These are phyloP conservation scores for Articulospora tetracladia DNA, from an alignment of 495 filamentous ascomycete genomes.

Conservation along the genomic window DNA sequence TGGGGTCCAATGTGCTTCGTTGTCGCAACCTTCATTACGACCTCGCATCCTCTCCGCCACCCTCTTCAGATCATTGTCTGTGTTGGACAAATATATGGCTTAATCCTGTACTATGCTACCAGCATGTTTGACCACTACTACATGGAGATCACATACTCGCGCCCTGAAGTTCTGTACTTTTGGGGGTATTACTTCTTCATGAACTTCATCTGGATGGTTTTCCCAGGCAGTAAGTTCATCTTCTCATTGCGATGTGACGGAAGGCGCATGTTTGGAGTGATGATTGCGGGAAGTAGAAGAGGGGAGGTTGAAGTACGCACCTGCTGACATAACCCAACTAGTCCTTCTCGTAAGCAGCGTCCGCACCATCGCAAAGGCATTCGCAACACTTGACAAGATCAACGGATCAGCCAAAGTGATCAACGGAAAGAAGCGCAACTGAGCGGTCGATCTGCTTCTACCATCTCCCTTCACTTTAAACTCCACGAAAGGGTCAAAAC, in stretches of 20 bases:
- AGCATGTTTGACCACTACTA: constrained; percentile 46
- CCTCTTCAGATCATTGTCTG: constrained; percentile 51
- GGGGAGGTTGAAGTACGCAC: constrained; percentile 33
- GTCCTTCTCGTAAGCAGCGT: constrained; percentile 50
- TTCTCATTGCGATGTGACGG: background rate
- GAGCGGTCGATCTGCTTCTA: background rate
- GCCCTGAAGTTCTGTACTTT: constrained; percentile 53
- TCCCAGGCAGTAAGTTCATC: constrained; percentile 44
- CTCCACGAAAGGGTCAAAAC: background rate
- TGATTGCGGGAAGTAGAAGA: background rate
- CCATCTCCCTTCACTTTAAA: background rate
- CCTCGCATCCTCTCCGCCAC: constrained; percentile 45
- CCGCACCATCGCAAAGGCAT: constrained; percentile 39
- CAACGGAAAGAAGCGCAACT: constrained; percentile 10
- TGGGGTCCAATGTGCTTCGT: constrained; percentile 56
- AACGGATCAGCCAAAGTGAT: constrained; percentile 9
- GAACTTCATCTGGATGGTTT: constrained; percentile 57
- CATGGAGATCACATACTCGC: constrained; percentile 38
- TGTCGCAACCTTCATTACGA: constrained; percentile 42
- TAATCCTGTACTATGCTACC: constrained; percentile 56
- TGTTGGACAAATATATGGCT: constrained; percentile 55
- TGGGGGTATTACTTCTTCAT: constrained; percentile 54
- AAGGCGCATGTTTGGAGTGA: background rate
- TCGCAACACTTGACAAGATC: constrained; percentile 34
- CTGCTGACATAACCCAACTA: constrained; percentile 19